Evolutionary conservation across 345 rosid species (phyloP).

Genomic region (Boechera stricta): DNA sequence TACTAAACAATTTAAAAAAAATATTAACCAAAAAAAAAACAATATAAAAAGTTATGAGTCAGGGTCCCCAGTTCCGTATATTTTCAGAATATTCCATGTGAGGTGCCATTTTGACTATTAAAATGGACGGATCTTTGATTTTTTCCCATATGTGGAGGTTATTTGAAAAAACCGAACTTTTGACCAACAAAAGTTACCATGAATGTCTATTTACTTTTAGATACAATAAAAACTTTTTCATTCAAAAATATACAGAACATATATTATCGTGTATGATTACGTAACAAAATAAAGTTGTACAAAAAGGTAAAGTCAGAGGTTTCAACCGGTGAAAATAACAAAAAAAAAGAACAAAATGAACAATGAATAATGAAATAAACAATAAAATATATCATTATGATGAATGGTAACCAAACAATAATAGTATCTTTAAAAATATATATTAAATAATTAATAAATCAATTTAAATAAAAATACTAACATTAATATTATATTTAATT

Average conservation of each 20-base stretch:
- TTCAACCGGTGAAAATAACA: too few species aligned
- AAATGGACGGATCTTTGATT: constrained; percentile 34
- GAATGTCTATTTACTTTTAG: not conserved
- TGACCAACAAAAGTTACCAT: not conserved
- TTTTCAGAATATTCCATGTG: constrained; percentile 34
- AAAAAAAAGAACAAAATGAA: not conserved
- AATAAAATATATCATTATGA: too few species aligned
- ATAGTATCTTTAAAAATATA: too few species aligned
- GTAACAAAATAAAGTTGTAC: not conserved
- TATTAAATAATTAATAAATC: too few species aligned
- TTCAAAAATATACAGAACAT: not conserved
- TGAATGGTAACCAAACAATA: too few species aligned
- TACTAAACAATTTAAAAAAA: not conserved
- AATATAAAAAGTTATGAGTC: not conserved
- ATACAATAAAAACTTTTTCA: not conserved
- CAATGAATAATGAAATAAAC: too few species aligned
- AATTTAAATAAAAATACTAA: too few species aligned
- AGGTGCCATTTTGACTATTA: constrained; percentile 38
- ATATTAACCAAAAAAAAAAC: too few species aligned
- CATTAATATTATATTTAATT: too few species aligned
- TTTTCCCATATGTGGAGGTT: not conserved
- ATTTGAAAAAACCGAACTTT: not conserved
- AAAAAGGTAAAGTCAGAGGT: too few species aligned
- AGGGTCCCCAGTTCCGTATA: constrained; percentile 1
- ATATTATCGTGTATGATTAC: constrained; percentile 31